Base-by-base conservation (phyloP, 1,139 yeast genomes). In the Taphrina wiesneri region DNA sequence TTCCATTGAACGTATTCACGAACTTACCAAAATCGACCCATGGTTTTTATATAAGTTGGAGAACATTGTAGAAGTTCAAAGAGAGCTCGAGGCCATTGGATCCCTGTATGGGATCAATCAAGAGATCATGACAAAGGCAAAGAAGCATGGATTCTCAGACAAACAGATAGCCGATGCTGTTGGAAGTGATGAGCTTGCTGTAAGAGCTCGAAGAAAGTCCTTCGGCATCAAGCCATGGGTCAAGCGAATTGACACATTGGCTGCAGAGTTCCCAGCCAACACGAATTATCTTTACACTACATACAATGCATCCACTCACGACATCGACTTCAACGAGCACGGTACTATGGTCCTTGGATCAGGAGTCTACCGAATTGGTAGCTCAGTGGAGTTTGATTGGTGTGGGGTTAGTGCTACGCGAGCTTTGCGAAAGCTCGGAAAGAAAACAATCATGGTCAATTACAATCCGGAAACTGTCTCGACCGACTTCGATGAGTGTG, bases 321-420 rank as follows among this genome's bases (percentile, higher is more conserved):
- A 93, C 77, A 86, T 93, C 67, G 83, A 81, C 51, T 93, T 93
- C 75, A 84, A 89, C 74, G 98, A 92, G 70, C 84, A 89, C 71
- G 98, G 99, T 74, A 87, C 95, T 70, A 82, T 93, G 85, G 99
- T 93, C 52, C 82, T 93, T 72, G 99, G 99, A 66, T 92, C 98
- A 13, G 99, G 99, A 80, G 99, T 93, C 65, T 93, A 93, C 83
- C 86, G 99, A 79, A 93, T 93, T 76, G 99, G 99, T 68, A 92
- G 98, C 3, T 92, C 98, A 28, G 99, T 93, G 69, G 99, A 93
- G 80, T 93, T 93, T 74, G 99, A 93, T 79, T 93, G 99, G 99
- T 93, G 99, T 83, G 99, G 98, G 62, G 99, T 93, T 69, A 85
- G 96, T 69, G 88, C 99, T 67, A 97, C 96, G 67, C 87, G 98